Evolutionary conservation across 1,284 basidiomycete species (phyloP).

Genomic region (Microbotryum lychnidis-dioicae): DNA sequence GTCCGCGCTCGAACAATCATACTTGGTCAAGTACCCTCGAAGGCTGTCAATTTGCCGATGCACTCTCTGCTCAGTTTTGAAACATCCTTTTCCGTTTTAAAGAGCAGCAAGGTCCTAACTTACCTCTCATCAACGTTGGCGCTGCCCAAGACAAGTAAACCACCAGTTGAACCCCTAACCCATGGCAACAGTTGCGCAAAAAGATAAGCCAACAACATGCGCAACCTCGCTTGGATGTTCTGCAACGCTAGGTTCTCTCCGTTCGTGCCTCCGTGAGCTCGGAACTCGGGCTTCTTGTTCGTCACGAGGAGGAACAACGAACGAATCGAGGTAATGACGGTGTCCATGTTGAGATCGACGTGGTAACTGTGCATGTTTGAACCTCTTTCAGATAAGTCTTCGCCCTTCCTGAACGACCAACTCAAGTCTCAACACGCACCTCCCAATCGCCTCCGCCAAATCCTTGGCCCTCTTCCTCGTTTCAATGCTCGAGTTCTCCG

Average conservation of each 20-base stretch:
- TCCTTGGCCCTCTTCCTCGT: conserved; percentile 79
- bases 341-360: conserved; percentile 92
- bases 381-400: too few species aligned
- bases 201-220: conserved; percentile 95
- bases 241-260: conserved; percentile 95
- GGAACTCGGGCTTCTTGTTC: conserved; percentile 70
- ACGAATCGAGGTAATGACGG: conserved; percentile 71
- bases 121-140: conserved; percentile 97
- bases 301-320: conserved; percentile 79
- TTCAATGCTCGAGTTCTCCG: conserved; percentile 83
- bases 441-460: conserved; percentile 78
- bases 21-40: conserved; percentile 95
- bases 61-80: neutral
- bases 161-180: conserved; percentile 75
- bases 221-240: conserved; percentile 89
- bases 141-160: conserved; percentile 85
- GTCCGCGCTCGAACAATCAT: conserved; percentile 73
- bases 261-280: conserved; percentile 72
- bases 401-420: too few species aligned
- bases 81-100: neutral
- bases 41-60: conserved; percentile 49
- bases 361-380: conserved; percentile 59
- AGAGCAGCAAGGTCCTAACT: conserved; percentile 8
- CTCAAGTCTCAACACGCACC: conserved; percentile 45
- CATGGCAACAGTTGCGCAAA: conserved; percentile 95